Conservation (phyloP, 768 basidiomycete genomes). For the Pholiota microspora region DNA sequence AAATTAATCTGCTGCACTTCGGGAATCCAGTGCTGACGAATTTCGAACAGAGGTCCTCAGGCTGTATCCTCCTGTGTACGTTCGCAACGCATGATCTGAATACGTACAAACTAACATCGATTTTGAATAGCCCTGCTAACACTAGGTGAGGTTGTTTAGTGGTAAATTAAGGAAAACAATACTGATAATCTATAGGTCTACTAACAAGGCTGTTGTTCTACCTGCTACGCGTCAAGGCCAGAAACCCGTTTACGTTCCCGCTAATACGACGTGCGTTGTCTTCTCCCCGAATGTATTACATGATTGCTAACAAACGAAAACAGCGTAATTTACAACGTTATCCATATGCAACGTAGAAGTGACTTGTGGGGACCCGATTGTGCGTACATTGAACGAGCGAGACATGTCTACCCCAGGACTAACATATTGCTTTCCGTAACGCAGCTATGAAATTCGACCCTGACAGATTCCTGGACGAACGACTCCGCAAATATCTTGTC, state of each 20-base stretch:
- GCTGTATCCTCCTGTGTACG: conserved; percentile 34
- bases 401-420: neutral
- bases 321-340: conserved; percentile 37
- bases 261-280: conserved; percentile 18
- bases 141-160: too few species aligned
- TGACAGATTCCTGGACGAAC: conserved; percentile 53
- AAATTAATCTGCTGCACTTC: neutral
- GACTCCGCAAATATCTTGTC: conserved; percentile 40
- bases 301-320: neutral
- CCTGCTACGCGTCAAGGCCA: conserved; percentile 15
- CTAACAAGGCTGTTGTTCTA: conserved; percentile 13
- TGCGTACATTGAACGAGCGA: conserved; percentile 15
- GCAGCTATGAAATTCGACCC: conserved; percentile 50
- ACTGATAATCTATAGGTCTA: too few species aligned
- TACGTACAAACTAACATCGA: neutral
- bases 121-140: neutral
- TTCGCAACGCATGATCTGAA: neutral
- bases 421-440: too few species aligned
- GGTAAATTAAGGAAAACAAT: too few species aligned
- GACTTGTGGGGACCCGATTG: conserved; percentile 73
- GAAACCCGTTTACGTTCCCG: conserved; percentile 21
- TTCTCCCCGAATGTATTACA: neutral
- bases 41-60: conserved; percentile 36
- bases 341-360: conserved; percentile 58
- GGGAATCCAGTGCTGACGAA: neutral